Conservation (phyloP, 176 grass and related monocot genomes). For the Zea luxurians region DNA sequence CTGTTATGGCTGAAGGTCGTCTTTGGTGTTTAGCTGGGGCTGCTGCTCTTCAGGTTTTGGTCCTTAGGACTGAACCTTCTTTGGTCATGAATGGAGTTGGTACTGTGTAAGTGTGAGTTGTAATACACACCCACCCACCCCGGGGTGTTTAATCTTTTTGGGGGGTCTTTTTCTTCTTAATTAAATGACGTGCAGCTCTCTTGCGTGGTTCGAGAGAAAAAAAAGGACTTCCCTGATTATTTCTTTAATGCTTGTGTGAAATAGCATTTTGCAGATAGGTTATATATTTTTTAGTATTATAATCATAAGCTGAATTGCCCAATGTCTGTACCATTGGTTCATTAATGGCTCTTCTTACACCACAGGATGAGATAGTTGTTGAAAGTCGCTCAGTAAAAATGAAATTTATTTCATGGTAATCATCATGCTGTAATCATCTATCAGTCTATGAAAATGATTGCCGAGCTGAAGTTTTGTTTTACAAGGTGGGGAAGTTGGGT, state of each 20-base stretch:
- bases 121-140: too few relatives aligned
- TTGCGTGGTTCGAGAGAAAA: too few relatives aligned
- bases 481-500: neutral
- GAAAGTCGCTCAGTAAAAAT: neutral
- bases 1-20: too few relatives aligned
- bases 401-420: neutral
- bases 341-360: neutral
- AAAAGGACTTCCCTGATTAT: neutral
- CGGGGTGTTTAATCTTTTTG: too few relatives aligned
- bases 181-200: too few relatives aligned
- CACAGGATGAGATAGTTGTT: neutral
- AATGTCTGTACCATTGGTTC: neutral
- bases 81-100: too few relatives aligned
- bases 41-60: too few relatives aligned
- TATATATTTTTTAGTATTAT: neutral
- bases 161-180: too few relatives aligned
- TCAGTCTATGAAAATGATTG: neutral
- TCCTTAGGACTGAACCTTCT: too few relatives aligned
- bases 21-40: too few relatives aligned
- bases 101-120: too few relatives aligned
- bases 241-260: neutral
- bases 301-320: neutral
- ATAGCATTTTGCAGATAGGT: neutral
- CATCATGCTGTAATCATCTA: neutral
- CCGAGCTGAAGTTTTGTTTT: slow-evolving; percentile 13